A percentile compares a stretch with the other conserved stretches of the same genome.
Evolutionary conservation across 306 rosid species (phyloP).

Genomic region (Echinosophora koreensis): DNA sequence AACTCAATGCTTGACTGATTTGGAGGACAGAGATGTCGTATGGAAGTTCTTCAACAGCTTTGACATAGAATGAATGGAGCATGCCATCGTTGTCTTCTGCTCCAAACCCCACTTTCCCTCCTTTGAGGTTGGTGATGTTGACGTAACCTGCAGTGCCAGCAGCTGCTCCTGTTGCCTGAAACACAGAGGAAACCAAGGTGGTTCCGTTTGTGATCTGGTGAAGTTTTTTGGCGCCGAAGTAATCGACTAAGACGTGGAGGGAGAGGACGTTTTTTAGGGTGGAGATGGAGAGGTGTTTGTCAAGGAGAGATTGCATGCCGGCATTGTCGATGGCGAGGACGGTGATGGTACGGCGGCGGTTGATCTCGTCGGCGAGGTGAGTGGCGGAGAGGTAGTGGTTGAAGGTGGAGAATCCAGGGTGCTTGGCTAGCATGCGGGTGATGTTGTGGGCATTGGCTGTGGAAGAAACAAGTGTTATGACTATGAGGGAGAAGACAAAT

Average conservation of each 20-base stretch:
- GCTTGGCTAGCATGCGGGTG: slow-evolving; percentile 70
- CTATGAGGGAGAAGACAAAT: slow-evolving; percentile 44
- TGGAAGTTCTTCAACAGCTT: slow-evolving; percentile 69
- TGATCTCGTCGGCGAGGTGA: slow-evolving; percentile 89
- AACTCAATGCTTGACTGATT: slow-evolving; percentile 75
- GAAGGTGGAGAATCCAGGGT: slow-evolving; percentile 83
- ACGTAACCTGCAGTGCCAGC: slow-evolving; percentile 85
- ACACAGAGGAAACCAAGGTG: slow-evolving; percentile 73
- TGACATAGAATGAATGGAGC: slow-evolving; percentile 68
- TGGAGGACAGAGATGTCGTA: slow-evolving; percentile 81
- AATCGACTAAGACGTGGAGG: slow-evolving; percentile 86
- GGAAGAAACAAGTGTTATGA: slow-evolving; percentile 43
- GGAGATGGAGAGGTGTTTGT: slow-evolving; percentile 65
- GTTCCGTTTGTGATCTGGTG: slow-evolving; percentile 84
- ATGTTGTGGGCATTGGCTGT: slow-evolving; percentile 71
- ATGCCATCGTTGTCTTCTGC: slow-evolving; percentile 69
- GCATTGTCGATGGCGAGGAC: slow-evolving; percentile 88
- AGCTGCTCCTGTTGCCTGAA: slow-evolving; percentile 84
- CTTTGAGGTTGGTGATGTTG: slow-evolving; percentile 81
- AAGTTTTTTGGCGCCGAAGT: slow-evolving; percentile 88
- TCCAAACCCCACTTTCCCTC: slow-evolving; percentile 84
- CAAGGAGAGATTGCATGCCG: slow-evolving; percentile 77
- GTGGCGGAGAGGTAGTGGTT: slow-evolving; percentile 91
- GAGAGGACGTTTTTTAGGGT: slow-evolving; percentile 86
- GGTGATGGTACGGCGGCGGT: slow-evolving; percentile 93